Evolutionary conservation across 352 stramenopile genomes (phyloP), one percentile per base, ranked within the genome.

Genomic region (Phytophthora meadii): DNA sequence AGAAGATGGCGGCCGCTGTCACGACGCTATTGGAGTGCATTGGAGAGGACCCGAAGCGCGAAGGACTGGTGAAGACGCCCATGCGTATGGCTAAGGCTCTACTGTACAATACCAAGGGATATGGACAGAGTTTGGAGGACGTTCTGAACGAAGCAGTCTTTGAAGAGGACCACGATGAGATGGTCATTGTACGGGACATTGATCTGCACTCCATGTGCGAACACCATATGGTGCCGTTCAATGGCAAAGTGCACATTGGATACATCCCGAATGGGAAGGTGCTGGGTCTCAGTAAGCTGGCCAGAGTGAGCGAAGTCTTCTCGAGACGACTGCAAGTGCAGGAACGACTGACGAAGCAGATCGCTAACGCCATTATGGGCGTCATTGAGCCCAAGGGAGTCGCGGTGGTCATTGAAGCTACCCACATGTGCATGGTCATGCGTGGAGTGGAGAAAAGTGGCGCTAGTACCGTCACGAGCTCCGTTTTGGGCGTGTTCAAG

Each of bases 351-450:
- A 99, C 98, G 9, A 97, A 97, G 67, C 95, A 99, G 77, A 99
- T 99, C 82, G 98, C 95, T 1, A 96, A 98, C 78, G 97, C 97
- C 10, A 95, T 99, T 54, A 98, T 98, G 83, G 90, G 98, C 57
- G 94, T 95, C 25, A 93, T 99, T 49, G 76, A 99, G 62, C 97
- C 98, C 42, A 86, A 99, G 53, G 98, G 98, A 32, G 98, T 99
- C 15, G 98, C 88, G 4, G 98, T 99, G n/a, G 96, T 99, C 55
- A 94, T 99, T 52, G 98, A 99, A 76, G 94, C 95, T 36, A 97
- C 87, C 34, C 98, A 99, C 84, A 99, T 99, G 92, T 99, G 98
- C 81, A 99, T 99, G 98, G 90, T 98, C 36, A 99, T 99, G 97
- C 89, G 98, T 30, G 98, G 98, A 44, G 98, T 99, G 4, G 93